phyloP scores from a whole-genome alignment of 768 basidiomycete species.

The Mycena capillaripes region DNA sequence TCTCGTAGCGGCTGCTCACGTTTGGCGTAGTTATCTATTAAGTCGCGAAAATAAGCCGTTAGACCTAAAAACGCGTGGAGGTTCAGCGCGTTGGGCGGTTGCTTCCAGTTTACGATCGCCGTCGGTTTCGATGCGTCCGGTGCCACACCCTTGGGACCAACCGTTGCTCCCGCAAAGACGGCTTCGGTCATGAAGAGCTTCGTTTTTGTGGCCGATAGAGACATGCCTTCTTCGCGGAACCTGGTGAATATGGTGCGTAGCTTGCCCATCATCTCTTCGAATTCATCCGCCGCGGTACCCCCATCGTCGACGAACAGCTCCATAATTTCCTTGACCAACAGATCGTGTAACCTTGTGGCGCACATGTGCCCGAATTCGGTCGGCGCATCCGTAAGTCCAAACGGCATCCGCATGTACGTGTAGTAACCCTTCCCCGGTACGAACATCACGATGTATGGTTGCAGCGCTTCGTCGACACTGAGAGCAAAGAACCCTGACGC shows the following conservation, averaged over 20 bases:
- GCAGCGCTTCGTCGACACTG: conserved; percentile 31
- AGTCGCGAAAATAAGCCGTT: conserved; percentile 49
- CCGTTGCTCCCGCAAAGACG: conserved; percentile 50
- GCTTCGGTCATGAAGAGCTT: conserved; percentile 52
- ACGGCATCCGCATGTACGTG: conserved; percentile 52
- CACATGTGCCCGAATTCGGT: conserved; percentile 49
- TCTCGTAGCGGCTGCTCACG: conserved; percentile 49
- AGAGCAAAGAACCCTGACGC: conserved; percentile 53
- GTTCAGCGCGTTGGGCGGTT: conserved; percentile 44
- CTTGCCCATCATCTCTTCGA: conserved; percentile 43
- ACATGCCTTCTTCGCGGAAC: conserved; percentile 46
- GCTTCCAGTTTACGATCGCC: conserved; percentile 51
- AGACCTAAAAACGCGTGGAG: conserved; percentile 52
- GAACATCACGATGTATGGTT: conserved; percentile 52
- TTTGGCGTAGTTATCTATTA: conserved; percentile 51
- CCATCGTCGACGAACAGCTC: conserved; percentile 59
- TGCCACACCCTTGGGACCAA: conserved; percentile 49
- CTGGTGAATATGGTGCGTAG: conserved; percentile 44
- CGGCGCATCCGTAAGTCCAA: conserved; percentile 57
- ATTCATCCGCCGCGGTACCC: conserved; percentile 47
- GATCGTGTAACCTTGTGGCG: conserved; percentile 40
- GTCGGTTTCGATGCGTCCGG: conserved; percentile 54
- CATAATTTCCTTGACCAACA: conserved; percentile 39
- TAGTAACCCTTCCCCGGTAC: conserved; percentile 55
- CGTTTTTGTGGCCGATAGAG: conserved; percentile 52